Evolutionary conservation across 306 rosid genomes (phyloP), one percentile per base, ranked within the genome.

Genomic region (Rosa persica): DNA sequence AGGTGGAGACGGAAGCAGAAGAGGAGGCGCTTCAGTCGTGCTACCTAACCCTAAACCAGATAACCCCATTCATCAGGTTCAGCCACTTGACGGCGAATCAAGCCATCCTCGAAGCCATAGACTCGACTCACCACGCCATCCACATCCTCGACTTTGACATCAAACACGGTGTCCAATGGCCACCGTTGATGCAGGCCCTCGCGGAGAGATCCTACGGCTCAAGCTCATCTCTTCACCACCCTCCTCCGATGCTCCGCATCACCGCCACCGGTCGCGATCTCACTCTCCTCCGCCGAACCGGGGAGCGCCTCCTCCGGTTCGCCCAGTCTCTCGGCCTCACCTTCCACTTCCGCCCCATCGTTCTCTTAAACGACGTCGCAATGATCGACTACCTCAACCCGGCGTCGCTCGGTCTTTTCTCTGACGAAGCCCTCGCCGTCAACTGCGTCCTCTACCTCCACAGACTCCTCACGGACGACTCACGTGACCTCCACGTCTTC

Each of bases 161-260:
- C 19, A 85, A 79, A 85, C 89, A 88, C 81, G 91, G 91, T 8
- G 81, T 88, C 62, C 91, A 88, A 73, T 88, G 91, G 91, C 91
- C 91, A 6, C 91, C 91, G 23, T 80, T 88, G 17, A 88, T 88
- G 91, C 91, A 88, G 11, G 89, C 91, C 74, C 86, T 88, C n/a
- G 81, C 78, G 5, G 91, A 86, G 57, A 82, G 89, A 10, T 80
- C 83, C 57, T 73, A 69, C 67, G 47, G 61, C 77, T 47, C 77
- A n/a, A 13, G 25, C 70, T 62, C 68, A 62, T 27, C 67, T 13
- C 22, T 60, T 40, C 7, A 38, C 62, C 78, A 64, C 25, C 82
- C 84, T n/a, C 82, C 89, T 39, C 91, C 89, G 3, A 36, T 73
- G 70, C 89, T 88, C 47, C 85, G 91, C 38, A 79, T 88, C 77